These are phyloP conservation scores for Talaromyces proteolyticus DNA, from an alignment of 495 filamentous ascomycete species.

Conservation along the genomic window DNA sequence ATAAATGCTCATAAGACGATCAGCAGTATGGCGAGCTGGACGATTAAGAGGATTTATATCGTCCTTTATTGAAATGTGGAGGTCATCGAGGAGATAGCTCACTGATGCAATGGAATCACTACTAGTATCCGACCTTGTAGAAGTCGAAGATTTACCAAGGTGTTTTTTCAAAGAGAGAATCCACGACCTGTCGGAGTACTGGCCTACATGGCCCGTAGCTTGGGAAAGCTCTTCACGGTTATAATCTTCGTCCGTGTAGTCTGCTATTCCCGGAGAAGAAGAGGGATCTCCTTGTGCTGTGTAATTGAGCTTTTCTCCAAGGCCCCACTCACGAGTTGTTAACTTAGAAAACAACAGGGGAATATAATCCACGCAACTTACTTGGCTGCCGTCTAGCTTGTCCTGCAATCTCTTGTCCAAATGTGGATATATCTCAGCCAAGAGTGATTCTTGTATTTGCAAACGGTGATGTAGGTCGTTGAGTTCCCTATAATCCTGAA, in stretches of 20 bases:
- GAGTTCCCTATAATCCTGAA: slow-evolving; percentile 9
- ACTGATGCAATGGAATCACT: slow-evolving; percentile 27
- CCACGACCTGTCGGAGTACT: slow-evolving; percentile 58
- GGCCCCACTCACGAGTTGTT: too few relatives aligned
- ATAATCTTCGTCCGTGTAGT: slow-evolving; percentile 53
- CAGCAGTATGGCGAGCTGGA: slow-evolving; percentile 44
- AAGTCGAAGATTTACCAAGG: slow-evolving; percentile 11
- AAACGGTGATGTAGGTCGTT: too few relatives aligned
- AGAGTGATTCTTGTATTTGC: too few relatives aligned
- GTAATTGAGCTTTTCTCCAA: too few relatives aligned
- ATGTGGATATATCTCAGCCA: too few relatives aligned
- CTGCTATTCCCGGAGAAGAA: slow-evolving; percentile 45
- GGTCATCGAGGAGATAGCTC: slow-evolving; percentile 54
- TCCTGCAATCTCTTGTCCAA: too few relatives aligned
- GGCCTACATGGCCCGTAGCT: slow-evolving; percentile 55
- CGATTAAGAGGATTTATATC: slow-evolving; percentile 40
- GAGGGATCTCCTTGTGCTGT: slow-evolving; percentile 21
- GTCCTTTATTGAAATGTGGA: slow-evolving; percentile 28
- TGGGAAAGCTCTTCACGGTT: slow-evolving; percentile 44
- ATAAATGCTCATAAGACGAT: slow-evolving; percentile 47
- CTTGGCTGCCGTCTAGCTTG: too few relatives aligned
- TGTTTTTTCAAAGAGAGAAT: slow-evolving; percentile 40
- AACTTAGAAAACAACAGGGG: too few relatives aligned
- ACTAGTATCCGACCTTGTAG: slow-evolving; percentile 9
- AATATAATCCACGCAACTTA: too few relatives aligned